phyloP scores from a whole-genome alignment of 805 yeast genomes.

The Schwanniomyces occidentalis region DNA sequence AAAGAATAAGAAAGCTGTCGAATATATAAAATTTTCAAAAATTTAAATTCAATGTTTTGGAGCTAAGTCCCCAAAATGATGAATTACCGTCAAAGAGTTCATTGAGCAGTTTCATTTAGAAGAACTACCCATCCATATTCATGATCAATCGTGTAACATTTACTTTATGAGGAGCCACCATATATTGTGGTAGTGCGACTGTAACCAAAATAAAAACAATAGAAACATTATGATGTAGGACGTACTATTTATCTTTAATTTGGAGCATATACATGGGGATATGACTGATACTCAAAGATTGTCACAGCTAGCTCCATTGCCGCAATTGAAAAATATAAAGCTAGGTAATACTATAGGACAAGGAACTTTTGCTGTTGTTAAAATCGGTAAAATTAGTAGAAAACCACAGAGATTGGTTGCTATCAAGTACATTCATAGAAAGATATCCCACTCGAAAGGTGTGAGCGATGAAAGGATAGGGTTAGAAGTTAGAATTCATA shows the following conservation, averaged over 20 bases:
- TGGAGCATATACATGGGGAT: too few species aligned
- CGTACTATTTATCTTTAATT: too few species aligned
- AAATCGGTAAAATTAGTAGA: slow-evolving; percentile 3
- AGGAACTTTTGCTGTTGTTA: slow-evolving; percentile 7
- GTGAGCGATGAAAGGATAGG: slow-evolving; percentile 5
- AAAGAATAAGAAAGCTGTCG: too few species aligned
- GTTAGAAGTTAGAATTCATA: slow-evolving; percentile 42
- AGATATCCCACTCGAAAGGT: slow-evolving; percentile 4
- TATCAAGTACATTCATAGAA: slow-evolving; percentile 7
- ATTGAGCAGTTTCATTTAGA: too few species aligned
- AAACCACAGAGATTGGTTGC: slow-evolving; percentile 5
- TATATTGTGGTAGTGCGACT: slow-evolving; percentile 1
- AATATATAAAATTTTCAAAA: too few species aligned
- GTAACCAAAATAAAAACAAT: slow-evolving; percentile 18
- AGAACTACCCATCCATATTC: too few species aligned
- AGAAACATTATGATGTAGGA: too few species aligned
- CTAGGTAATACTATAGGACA: slow-evolving; percentile 7
- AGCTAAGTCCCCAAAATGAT: too few species aligned
- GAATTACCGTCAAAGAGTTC: too few species aligned
- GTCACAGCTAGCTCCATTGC: slow-evolving; percentile 3
- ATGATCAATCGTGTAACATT: too few species aligned
- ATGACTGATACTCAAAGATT: slow-evolving; percentile 13
- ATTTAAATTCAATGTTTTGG: too few species aligned
- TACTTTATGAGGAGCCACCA: too few species aligned
- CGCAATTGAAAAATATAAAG: slow-evolving; percentile 10